Percentiles rank a stretch among this genome's conserved stretches.
Evolutionary conservation across 1,284 basidiomycete genomes (phyloP).

Genomic region (Puccinia triticina): DNA sequence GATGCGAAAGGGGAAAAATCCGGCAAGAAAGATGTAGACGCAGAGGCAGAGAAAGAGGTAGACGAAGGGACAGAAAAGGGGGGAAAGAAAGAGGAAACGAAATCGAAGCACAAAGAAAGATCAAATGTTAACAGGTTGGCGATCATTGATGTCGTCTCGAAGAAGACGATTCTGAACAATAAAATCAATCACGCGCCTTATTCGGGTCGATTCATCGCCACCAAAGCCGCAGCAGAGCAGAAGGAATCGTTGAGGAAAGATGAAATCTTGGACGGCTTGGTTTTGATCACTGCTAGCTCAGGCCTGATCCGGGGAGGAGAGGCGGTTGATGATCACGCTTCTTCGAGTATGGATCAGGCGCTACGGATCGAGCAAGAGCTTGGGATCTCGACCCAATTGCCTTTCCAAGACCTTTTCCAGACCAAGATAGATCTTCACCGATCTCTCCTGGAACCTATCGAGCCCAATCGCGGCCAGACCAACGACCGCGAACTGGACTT

Average conservation of each 20-base stretch:
- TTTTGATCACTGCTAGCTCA: slow-evolving; percentile 11
- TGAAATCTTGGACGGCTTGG: slow-evolving; percentile 42
- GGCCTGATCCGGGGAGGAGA: slow-evolving; percentile 36
- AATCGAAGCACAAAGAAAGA: neutral
- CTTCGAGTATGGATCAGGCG: neutral
- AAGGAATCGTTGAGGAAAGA: slow-evolving; percentile 1
- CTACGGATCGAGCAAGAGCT: slow-evolving; percentile 23
- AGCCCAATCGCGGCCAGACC: neutral
- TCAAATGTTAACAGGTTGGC: slow-evolving; percentile 10
- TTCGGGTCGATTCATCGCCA: neutral
- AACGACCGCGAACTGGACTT: slow-evolving; percentile 8
- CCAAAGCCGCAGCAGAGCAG: neutral
- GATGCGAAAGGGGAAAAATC: neutral
- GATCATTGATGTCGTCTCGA: slow-evolving; percentile 22
- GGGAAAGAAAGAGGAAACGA: neutral
- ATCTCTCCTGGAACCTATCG: neutral
- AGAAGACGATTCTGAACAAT: slow-evolving; percentile 17
- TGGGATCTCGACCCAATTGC: slow-evolving; percentile 21
- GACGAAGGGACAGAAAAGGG: neutral
- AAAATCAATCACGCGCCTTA: neutral
- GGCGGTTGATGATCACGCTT: neutral
- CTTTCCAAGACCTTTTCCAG: slow-evolving; percentile 44
- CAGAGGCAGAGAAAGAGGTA: neutral
- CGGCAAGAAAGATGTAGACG: neutral
- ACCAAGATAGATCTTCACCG: neutral